Base-by-base conservation (phyloP, 257 asterid species). In the Rauvolfia tetraphylla region DNA sequence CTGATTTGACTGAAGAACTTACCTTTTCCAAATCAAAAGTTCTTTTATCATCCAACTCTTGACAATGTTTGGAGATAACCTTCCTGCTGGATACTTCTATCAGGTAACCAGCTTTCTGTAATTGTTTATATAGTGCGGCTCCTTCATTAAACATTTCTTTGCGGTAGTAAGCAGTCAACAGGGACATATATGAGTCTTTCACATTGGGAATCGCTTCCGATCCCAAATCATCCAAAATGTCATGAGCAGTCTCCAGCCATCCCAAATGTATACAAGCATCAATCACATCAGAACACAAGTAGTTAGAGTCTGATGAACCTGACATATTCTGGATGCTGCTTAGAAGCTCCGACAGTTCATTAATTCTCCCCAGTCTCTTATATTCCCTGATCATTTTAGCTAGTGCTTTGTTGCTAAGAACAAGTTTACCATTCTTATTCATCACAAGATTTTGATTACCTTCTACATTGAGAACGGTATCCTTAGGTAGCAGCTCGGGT, bases 231-330 rank as follows among this genome's bases (percentile, higher is more conserved):
- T 95, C 98, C 84, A 95, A 72, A 77, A 92, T 85, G 87, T 95
- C 98, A 79, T 95, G 98, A 76, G 98, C 98, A 70, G 93, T 89
- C 80, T 91, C 94, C 42, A 91, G 89, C 97, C 98, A 92, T 46
- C 92, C 95, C 88, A 92, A 48, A 78, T 83, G 56, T 62, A 92
- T 82, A 76, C 93, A 92, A 44, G 96, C 89, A 48, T 83, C 87
- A 74, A 91, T 77, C 42, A 89, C 90, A 84, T 83, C 89, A 48
- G 84, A 76, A 80, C 85, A 89, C 18, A 89, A 68, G 69, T 81
- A 73, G 62, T 23, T 41, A 76, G 80, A 79, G 66, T 78, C 88
- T 33, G 82, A 69, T 44, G 77, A 74, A 71, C 67, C 78, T 49
- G 78, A 41, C 82, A 78, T 90, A 54, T 78, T 77, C 72, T 83